A percentile compares a stretch with the other conserved stretches of the same genome.
Evolutionary conservation across 345 rosid species (phyloP).

Genomic region (Syzygium aqueum): DNA sequence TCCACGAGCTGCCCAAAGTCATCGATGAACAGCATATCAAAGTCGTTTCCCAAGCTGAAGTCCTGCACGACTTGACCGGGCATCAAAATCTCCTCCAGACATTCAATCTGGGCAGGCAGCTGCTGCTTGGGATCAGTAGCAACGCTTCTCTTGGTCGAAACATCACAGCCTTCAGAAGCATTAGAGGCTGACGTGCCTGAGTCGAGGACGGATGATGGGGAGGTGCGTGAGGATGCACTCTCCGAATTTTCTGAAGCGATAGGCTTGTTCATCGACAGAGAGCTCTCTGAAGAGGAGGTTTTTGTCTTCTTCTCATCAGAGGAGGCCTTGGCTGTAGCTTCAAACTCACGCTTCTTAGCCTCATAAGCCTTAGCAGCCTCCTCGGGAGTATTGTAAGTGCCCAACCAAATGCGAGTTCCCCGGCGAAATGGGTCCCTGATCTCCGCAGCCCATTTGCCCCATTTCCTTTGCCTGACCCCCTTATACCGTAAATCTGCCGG

Average conservation of each 20-base stretch:
- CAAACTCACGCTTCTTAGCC: constrained; percentile 53
- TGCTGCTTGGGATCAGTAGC: constrained; percentile 28
- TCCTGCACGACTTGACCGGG: constrained; percentile 22
- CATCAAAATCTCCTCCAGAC: constrained; percentile 26
- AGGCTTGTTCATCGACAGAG: constrained; percentile 19
- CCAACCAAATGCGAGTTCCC: constrained; percentile 58
- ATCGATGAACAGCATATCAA: constrained; percentile 30
- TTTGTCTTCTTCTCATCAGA: constrained; percentile 17
- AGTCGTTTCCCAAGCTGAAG: constrained; percentile 37
- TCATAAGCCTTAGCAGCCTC: constrained; percentile 73
- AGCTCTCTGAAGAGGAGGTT: constrained; percentile 18
- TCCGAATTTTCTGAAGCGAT: neutral
- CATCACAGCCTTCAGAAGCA: neutral
- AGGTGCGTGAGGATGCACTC: constrained; percentile 11
- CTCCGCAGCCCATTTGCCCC: constrained; percentile 96
- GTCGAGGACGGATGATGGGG: constrained; percentile 41
- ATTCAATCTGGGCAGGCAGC: constrained; percentile 11
- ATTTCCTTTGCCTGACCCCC: constrained; percentile 76
- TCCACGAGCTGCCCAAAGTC: constrained; percentile 40
- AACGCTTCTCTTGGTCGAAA: neutral
- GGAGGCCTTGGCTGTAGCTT: constrained; percentile 11
- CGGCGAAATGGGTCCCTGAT: constrained; percentile 57
- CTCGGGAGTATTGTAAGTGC: constrained; percentile 61
- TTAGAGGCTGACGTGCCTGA: constrained; percentile 33
- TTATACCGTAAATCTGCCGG: neutral